phyloP scores from a whole-genome alignment of 2,329 filamentous ascomycete species.

The Talaromyces sp. region DNA sequence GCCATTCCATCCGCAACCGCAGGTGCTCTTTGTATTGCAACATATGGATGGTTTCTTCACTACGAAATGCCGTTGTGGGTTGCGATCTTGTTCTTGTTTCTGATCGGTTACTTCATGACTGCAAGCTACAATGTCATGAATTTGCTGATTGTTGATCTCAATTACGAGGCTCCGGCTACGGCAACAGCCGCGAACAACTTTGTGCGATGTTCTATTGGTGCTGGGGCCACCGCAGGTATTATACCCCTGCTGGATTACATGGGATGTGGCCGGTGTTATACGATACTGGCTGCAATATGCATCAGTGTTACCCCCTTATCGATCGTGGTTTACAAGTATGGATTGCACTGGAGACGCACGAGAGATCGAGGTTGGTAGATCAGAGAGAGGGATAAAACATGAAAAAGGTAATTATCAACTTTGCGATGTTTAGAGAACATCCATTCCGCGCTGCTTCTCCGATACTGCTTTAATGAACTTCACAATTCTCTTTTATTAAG shows the following conservation, averaged over 20 bases:
- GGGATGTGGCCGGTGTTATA: slow-evolving; percentile 15
- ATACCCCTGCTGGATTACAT: slow-evolving; percentile 34
- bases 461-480: not conserved
- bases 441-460: not conserved
- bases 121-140: slow-evolving; percentile 38
- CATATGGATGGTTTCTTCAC: not conserved
- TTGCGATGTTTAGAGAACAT: not conserved
- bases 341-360: not conserved
- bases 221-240: slow-evolving; percentile 34
- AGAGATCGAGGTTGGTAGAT: not conserved
- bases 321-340: not conserved
- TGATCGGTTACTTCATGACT: slow-evolving; percentile 38
- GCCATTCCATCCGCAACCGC: not conserved
- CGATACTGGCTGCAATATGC: slow-evolving; percentile 2
- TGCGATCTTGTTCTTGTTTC: slow-evolving; percentile 38
- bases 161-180: slow-evolving; percentile 35
- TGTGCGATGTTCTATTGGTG: slow-evolving; percentile 38
- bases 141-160: slow-evolving; percentile 41
- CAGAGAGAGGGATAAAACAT: not conserved
- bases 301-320: not conserved
- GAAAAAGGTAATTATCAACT: not conserved
- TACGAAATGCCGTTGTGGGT: not conserved
- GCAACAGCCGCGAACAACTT: slow-evolving; percentile 41
- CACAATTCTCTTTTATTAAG: not conserved
- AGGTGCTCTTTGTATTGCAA: not conserved